A percentile compares a stretch with the other conserved stretches of the same genome.
Conservation (phyloP, 192 early-diverging fungal species). For the Mortierella antarctica region DNA sequence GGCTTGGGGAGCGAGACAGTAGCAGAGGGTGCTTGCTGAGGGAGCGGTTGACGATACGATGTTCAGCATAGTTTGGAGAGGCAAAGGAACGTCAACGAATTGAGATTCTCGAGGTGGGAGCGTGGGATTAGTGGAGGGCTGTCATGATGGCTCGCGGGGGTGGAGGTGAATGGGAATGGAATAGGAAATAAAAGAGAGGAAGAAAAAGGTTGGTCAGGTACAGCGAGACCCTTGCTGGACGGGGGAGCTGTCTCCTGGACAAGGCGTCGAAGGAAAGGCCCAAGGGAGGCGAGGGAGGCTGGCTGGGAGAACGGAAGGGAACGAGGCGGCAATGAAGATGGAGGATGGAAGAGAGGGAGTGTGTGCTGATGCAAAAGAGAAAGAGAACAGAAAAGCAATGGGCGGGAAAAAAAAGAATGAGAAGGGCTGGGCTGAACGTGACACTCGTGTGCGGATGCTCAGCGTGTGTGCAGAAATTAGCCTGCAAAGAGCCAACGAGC, state of each 20-base stretch:
- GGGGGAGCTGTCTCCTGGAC: constrained; percentile 1
- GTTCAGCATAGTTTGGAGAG: constrained; percentile 37
- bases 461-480: too few species aligned
- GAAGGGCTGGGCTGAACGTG: too few species aligned
- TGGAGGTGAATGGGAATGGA: neutral
- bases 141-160: constrained; percentile 6
- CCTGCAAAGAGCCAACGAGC: too few species aligned
- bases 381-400: neutral
- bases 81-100: constrained; percentile 18
- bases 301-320: neutral
- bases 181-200: constrained; percentile 1
- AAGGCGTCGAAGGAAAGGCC: constrained; percentile 3
- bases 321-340: neutral
- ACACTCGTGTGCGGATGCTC: too few species aligned
- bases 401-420: neutral
- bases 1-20: constrained; percentile 18
- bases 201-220: neutral
- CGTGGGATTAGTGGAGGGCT: neutral
- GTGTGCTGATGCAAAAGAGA: neutral
- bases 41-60: constrained; percentile 2
- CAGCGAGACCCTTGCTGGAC: neutral
- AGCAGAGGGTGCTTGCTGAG: constrained; percentile 35
- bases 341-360: constrained; percentile 4
- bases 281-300: neutral
- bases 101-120: constrained; percentile 26